phyloP scores from a whole-genome alignment of 2,329 filamentous ascomycete genomes.

The Periconia digitata region DNA sequence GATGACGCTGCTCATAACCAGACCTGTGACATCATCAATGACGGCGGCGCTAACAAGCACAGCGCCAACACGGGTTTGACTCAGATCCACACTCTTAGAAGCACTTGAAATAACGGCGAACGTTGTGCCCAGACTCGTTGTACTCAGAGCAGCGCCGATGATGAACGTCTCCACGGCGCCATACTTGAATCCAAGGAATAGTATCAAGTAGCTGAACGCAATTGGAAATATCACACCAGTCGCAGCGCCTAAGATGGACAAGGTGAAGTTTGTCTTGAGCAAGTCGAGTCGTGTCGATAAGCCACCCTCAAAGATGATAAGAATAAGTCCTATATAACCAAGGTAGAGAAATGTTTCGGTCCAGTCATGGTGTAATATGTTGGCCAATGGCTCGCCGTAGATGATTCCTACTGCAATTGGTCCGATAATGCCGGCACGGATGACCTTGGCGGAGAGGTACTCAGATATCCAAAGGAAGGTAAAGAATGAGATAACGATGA shows the following conservation, averaged over 20 bases:
- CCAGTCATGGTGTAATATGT: slow-evolving; percentile 14
- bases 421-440: slow-evolving; percentile 51
- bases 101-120: slow-evolving; percentile 31
- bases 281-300: slow-evolving; percentile 51
- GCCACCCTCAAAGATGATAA: slow-evolving; percentile 56
- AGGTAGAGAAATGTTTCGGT: slow-evolving; percentile 43
- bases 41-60: slow-evolving; percentile 49
- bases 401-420: slow-evolving; percentile 52
- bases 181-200: neutral
- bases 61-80: slow-evolving; percentile 47
- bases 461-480: slow-evolving; percentile 40
- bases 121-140: slow-evolving; percentile 33
- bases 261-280: slow-evolving; percentile 48
- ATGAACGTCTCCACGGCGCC: slow-evolving; percentile 18
- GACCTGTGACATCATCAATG: slow-evolving; percentile 48
- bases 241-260: slow-evolving; percentile 47
- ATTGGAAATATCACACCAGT: slow-evolving; percentile 53
- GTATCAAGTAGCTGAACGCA: slow-evolving; percentile 8
- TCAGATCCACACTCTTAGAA: slow-evolving; percentile 39
- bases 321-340: slow-evolving; percentile 52
- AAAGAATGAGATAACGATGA: slow-evolving; percentile 51
- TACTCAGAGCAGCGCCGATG: slow-evolving; percentile 23
- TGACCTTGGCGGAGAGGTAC: slow-evolving; percentile 45
- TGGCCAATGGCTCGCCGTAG: slow-evolving; percentile 39
- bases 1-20: slow-evolving; percentile 42